These are phyloP conservation scores for Paxillus ammoniavirescens DNA, from an alignment of 768 basidiomycete genomes.

Conservation along the genomic window DNA sequence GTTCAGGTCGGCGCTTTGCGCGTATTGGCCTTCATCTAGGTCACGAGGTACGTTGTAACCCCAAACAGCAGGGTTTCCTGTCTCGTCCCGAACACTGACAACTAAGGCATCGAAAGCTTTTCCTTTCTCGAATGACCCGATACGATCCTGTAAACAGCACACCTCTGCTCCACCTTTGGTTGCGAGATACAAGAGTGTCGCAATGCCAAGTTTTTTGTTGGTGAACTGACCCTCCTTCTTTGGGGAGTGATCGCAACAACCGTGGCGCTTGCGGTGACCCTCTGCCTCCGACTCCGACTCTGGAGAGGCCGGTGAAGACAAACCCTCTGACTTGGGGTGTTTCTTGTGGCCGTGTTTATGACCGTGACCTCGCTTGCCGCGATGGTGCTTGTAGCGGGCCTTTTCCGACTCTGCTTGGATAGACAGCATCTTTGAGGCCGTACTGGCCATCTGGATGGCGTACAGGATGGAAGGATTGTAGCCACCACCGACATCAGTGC, in stretches of 20 bases:
- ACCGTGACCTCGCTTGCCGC: not conserved
- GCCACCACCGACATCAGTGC: constrained; percentile 91
- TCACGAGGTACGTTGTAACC: constrained; percentile 21
- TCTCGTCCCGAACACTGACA: constrained; percentile 53
- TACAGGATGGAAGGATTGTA: constrained; percentile 78
- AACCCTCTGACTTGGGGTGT: not conserved
- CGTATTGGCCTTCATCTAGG: constrained; percentile 32
- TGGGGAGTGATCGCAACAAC: not conserved
- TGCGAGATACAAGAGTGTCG: constrained; percentile 84
- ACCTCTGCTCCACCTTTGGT: constrained; percentile 90
- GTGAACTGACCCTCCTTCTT: constrained; percentile 36
- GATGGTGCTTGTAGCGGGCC: not conserved
- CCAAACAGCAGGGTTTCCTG: constrained; percentile 61
- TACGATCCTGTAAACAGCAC: constrained; percentile 61
- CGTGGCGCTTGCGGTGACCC: not conserved
- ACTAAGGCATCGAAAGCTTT: constrained; percentile 91
- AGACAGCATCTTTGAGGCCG: constrained; percentile 75
- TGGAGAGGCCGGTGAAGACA: not conserved
- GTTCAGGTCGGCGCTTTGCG: constrained; percentile 28
- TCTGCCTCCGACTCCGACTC: not conserved
- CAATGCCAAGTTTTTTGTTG: constrained; percentile 63
- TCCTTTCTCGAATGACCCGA: constrained; percentile 77
- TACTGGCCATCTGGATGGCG: constrained; percentile 71
- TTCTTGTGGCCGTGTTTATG: not conserved
- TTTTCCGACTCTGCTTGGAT: constrained; percentile 37